A percentile compares a stretch with the other conserved stretches of the same genome.
Evolutionary conservation across 148 eudicot genomes (phyloP).

Genomic region (Heliamphora exappendiculata): DNA sequence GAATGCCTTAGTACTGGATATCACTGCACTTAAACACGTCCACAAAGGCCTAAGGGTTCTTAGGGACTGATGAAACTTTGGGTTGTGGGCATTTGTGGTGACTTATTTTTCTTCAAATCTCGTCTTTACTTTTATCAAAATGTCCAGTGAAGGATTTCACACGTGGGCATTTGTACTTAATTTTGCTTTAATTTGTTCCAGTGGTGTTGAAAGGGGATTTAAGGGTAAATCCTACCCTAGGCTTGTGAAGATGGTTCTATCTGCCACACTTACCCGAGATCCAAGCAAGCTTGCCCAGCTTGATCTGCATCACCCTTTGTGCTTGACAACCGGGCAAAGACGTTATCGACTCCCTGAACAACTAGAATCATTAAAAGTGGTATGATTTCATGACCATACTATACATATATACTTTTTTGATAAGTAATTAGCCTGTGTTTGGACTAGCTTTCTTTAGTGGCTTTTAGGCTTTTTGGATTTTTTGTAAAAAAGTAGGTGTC

Average conservation of each 20-base stretch:
- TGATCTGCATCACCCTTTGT: conserved; percentile 83
- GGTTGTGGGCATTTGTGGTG: not conserved
- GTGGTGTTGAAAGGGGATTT: conserved; percentile 84
- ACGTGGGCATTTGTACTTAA: conserved; percentile 7
- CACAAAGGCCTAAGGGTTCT: not conserved
- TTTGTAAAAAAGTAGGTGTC: no score
- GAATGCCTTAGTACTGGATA: not conserved
- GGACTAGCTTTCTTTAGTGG: no score
- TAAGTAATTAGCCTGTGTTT: no score
- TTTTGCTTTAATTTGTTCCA: conserved; percentile 31
- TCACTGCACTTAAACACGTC: not conserved
- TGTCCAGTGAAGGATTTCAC: not conserved
- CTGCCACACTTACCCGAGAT: conserved; percentile 90
- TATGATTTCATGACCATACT: conserved; percentile 14
- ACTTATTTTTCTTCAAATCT: conserved; percentile 4
- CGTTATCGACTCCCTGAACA: conserved; percentile 81
- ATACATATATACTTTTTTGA: not conserved
- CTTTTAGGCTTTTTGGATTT: no score
- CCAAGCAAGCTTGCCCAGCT: conserved; percentile 90
- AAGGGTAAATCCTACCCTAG: conserved; percentile 66
- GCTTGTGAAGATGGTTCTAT: conserved; percentile 87
- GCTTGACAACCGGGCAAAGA: conserved; percentile 60
- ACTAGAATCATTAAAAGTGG: conserved; percentile 71
- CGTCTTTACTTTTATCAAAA: not conserved
- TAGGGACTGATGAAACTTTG: not conserved